Percentiles rank a stretch among this genome's conserved stretches.
Evolutionary conservation across 495 filamentous ascomycete genomes (phyloP).

Genomic region (Podospora conica): DNA sequence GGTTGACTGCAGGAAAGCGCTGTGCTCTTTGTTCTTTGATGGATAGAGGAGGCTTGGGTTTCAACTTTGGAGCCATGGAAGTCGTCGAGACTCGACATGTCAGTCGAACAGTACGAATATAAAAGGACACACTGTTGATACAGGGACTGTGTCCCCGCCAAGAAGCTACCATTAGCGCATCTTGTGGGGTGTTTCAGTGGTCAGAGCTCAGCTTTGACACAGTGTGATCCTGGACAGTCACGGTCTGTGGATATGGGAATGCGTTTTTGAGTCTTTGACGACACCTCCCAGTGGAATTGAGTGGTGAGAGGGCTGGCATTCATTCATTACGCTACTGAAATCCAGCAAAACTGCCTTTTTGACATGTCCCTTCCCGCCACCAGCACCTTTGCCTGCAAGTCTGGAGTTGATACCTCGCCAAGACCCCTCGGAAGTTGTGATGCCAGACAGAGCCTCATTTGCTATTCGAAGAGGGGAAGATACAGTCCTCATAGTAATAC

Average conservation of each 20-base stretch:
- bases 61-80: neutral
- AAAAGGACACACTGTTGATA: neutral
- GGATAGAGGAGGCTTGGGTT: neutral
- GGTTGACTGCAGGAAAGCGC: neutral
- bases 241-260: too few relatives aligned
- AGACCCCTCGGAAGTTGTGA: neutral
- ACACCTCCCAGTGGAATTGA: neutral
- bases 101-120: neutral
- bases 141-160: neutral
- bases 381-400: neutral
- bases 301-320: neutral
- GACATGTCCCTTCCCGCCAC: neutral
- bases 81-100: too few relatives aligned
- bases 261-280: neutral
- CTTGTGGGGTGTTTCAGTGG: neutral
- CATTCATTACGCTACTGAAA: too few relatives aligned
- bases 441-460: slow-evolving; percentile 2
- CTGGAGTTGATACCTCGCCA: neutral
- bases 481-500: slow-evolving; percentile 30
- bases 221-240: neutral
- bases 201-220: neutral
- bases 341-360: neutral
- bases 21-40: neutral
- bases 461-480: slow-evolving; percentile 21
- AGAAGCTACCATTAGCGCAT: neutral